Conservation (phyloP, 2,329 filamentous ascomycete species). For the Emericellopsis cladophorae region DNA sequence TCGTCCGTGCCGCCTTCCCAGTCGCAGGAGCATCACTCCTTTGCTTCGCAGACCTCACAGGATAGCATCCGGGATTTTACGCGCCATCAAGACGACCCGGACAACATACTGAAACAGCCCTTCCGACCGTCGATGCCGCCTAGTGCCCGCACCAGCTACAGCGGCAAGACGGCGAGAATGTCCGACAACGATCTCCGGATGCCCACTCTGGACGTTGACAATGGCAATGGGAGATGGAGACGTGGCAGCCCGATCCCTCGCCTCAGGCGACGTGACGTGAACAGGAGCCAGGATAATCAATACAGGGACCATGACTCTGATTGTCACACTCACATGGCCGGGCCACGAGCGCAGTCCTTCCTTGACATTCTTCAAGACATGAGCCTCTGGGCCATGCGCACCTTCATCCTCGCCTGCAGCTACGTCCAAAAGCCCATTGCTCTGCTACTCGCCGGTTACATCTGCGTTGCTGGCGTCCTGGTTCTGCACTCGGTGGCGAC, state of each 20-base stretch:
- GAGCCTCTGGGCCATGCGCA: slow-evolving; percentile 36
- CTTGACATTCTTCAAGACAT: slow-evolving; percentile 25
- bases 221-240: slow-evolving; percentile 16
- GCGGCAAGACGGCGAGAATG: slow-evolving; percentile 12
- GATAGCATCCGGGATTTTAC: slow-evolving; percentile 44
- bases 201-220: slow-evolving; percentile 30
- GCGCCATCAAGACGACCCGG: slow-evolving; percentile 39
- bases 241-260: not conserved
- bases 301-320: slow-evolving; percentile 6
- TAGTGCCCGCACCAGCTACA: slow-evolving; percentile 4
- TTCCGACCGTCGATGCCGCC: slow-evolving; percentile 40
- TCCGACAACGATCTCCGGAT: slow-evolving; percentile 40
- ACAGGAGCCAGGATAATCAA: slow-evolving; percentile 8
- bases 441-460: slow-evolving; percentile 45
- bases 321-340: slow-evolving; percentile 9
- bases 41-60: slow-evolving; percentile 33
- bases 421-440: slow-evolving; percentile 54
- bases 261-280: not conserved
- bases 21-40: slow-evolving; percentile 20
- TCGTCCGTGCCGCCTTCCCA: slow-evolving; percentile 31
- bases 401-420: slow-evolving; percentile 45
- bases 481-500: slow-evolving; percentile 50
- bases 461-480: slow-evolving; percentile 45
- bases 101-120: slow-evolving; percentile 39
- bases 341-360: slow-evolving; percentile 19